Percentiles rank a stretch among this genome's conserved stretches.
Evolutionary conservation across 2,329 filamentous ascomycete species (phyloP).

Genomic region (Diaporthe ilicicola): DNA sequence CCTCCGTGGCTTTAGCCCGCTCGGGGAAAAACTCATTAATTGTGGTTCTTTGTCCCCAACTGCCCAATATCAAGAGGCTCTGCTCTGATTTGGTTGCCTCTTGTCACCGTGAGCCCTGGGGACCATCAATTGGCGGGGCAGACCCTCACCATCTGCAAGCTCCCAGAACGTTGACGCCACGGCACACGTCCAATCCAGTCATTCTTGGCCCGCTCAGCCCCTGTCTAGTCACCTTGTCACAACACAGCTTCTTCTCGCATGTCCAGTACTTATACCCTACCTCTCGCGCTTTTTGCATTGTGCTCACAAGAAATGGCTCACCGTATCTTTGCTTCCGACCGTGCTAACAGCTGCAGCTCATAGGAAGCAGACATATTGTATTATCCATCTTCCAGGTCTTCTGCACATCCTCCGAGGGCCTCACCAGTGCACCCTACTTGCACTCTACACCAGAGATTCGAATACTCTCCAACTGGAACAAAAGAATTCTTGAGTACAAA

Average conservation of each 20-base stretch:
- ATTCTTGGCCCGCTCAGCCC: constrained; percentile 20
- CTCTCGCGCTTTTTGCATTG: not conserved
- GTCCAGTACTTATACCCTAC: constrained; percentile 25
- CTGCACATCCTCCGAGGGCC: not conserved
- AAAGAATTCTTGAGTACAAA: not conserved
- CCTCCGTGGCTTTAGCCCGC: constrained; percentile 19
- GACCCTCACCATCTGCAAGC: constrained; percentile 18
- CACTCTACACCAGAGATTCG: not conserved
- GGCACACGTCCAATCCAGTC: not conserved
- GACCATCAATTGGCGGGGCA: constrained; percentile 17
- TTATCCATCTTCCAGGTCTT: not conserved
- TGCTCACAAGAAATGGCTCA: constrained; percentile 1
- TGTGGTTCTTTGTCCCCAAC: constrained; percentile 26
- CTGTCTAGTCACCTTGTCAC: constrained; percentile 22
- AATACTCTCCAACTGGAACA: not conserved
- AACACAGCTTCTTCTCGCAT: constrained; percentile 16
- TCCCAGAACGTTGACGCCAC: constrained; percentile 5
- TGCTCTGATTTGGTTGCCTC: constrained; percentile 2
- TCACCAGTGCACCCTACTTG: not conserved
- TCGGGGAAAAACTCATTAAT: constrained; percentile 5
- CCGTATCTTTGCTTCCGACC: constrained; percentile 6
- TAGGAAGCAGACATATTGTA: constrained; percentile 2
- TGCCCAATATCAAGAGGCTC: not conserved
- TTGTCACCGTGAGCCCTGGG: not conserved
- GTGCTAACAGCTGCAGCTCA: constrained; percentile 17